Conservation (phyloP, 2,329 filamentous ascomycete species). For the Dactylonectria estremocensis region DNA sequence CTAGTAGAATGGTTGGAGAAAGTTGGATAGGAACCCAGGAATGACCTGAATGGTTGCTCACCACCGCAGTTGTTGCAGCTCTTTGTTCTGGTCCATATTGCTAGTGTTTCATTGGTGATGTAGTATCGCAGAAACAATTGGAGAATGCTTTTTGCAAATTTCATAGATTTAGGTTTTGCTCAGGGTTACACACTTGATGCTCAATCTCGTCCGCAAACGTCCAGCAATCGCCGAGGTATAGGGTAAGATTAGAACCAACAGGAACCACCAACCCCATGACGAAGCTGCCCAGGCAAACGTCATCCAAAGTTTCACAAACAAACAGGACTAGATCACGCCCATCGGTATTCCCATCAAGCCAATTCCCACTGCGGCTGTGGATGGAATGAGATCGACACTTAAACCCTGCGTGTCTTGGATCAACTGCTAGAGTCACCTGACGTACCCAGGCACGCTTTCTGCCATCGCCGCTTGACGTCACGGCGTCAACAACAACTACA, state of each 20-base stretch:
- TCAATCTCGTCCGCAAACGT: not conserved
- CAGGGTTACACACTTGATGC: not conserved
- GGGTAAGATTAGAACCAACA: not conserved
- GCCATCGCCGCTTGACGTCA: slow-evolving; percentile 2
- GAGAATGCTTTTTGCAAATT: no score
- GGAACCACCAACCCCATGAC: slow-evolving; percentile 7
- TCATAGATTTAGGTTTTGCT: no score
- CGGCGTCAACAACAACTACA: not conserved
- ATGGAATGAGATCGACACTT: slow-evolving; percentile 43
- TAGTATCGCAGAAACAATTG: not conserved
- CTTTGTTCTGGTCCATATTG: no score
- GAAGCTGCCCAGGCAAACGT: slow-evolving; percentile 1
- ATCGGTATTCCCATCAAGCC: not conserved
- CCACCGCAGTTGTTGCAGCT: no score
- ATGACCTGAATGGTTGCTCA: no score
- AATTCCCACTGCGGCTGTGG: slow-evolving; percentile 19
- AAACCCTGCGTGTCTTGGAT: slow-evolving; percentile 33
- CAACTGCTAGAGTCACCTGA: slow-evolving; percentile 36
- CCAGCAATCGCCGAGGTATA: not conserved
- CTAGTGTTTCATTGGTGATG: not conserved
- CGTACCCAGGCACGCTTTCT: slow-evolving; percentile 31
- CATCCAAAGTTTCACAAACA: not conserved
- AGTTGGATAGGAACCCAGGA: no score
- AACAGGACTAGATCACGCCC: not conserved
- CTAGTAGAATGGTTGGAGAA: no score